Evolutionary conservation across 2,329 filamentous ascomycete genomes (phyloP).

Genomic region (Beauveria bassiana): DNA sequence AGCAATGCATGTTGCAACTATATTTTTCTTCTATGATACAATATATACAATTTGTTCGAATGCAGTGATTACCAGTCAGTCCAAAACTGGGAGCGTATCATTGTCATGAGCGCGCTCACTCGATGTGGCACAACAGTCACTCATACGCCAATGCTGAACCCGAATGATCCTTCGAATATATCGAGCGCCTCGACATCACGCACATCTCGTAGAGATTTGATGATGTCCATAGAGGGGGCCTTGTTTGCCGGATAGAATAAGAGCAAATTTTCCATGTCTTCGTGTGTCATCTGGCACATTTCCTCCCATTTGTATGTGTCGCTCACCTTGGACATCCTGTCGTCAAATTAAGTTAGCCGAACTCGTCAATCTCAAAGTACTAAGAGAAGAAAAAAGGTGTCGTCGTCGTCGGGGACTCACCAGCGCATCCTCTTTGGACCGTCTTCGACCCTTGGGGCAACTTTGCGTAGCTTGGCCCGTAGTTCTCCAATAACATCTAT

Average conservation of each 20-base stretch:
- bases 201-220: slow-evolving; percentile 46
- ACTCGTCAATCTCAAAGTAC: not conserved
- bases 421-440: slow-evolving; percentile 87
- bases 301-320: slow-evolving; percentile 80
- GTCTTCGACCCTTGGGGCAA: slow-evolving; percentile 65
- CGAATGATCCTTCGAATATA: slow-evolving; percentile 52
- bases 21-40: slow-evolving; percentile 1
- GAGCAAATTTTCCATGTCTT: slow-evolving; percentile 78
- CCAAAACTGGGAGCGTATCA: not conserved
- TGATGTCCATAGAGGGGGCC: slow-evolving; percentile 46
- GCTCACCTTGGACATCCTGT: slow-evolving; percentile 86
- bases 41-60: slow-evolving; percentile 4
- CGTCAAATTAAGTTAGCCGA: slow-evolving; percentile 1
- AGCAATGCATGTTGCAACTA: not conserved
- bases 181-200: slow-evolving; percentile 39
- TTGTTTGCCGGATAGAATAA: slow-evolving; percentile 57
- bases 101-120: not conserved
- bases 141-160: slow-evolving; percentile 44
- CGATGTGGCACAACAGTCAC: no score
- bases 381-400: not conserved
- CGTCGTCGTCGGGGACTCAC: slow-evolving; percentile 39
- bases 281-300: slow-evolving; percentile 71
- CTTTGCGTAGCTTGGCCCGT: slow-evolving; percentile 66
- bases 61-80: not conserved
- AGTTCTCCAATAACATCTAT: slow-evolving; percentile 78